Evolutionary conservation across 164 flowering plant genomes (phyloP), one percentile per base, ranked within the genome.

Genomic region (Protea cynaroides): DNA sequence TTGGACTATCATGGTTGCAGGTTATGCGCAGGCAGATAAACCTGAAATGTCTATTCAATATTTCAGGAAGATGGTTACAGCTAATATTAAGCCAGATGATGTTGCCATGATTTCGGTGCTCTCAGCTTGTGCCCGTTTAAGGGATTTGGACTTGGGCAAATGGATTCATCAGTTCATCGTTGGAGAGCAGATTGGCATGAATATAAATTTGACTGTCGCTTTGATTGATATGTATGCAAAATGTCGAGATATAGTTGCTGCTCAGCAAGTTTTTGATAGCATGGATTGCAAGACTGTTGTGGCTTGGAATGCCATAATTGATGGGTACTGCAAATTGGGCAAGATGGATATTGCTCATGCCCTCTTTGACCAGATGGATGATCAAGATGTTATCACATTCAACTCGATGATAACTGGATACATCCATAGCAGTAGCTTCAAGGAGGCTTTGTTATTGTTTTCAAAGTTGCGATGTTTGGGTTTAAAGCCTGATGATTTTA

Each of bases 391-490:
- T 10, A 51, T 65, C 21, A 43, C 68, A 22, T 56, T 46, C 37
- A 65, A 65, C 25, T 56, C 55, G 23, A 65, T 65, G 61, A 65
- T 65, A 40, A 23, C 67, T 64, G 67, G 67, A 18, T 65, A 56
- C 49, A 36, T 65, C 11, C 52, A 65, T n/a, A 65, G 29, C 29
- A 37, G 36, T 65, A 58, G 21, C 21, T 19, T 29, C 19, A 59
- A 56, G 38, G 68, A 56, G 15, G 68, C 68, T 2, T 23, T 65
- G 13, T 56, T 14, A 50, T 36, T 66, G 22, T 66, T 66, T 29
- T 46, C 37, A 22, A n/a, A 22, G 56, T 19, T 66, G 57, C 46
- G n/a, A 7, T 25, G 9, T 12, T 58, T 25, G 24, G 63, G 25
- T 19, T 58, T 66, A 22, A 49, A 22, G 37, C 69, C 63, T 8